Evolutionary conservation across 1,284 basidiomycete genomes (phyloP).

Genomic region (Pseudozyma flocculosa): DNA sequence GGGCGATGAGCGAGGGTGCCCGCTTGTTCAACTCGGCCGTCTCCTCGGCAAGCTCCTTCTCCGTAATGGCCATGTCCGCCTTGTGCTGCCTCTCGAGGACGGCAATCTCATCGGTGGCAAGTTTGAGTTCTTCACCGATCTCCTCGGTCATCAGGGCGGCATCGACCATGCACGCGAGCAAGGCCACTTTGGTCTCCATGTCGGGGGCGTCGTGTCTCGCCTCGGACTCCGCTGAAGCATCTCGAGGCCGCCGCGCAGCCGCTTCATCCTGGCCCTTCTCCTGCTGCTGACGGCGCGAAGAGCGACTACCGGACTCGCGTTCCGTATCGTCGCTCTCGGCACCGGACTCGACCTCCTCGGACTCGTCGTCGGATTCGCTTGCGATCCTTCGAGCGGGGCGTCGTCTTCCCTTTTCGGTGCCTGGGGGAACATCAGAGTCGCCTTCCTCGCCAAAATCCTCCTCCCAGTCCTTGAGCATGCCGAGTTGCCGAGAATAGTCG

Average conservation of each 20-base stretch:
- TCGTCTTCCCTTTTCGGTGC: not conserved
- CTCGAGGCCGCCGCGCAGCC: too few relatives aligned
- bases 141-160: constrained; percentile 26
- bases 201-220: constrained; percentile 14
- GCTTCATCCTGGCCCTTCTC: too few relatives aligned
- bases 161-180: constrained; percentile 25
- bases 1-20: constrained; percentile 28
- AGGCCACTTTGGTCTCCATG: constrained; percentile 30
- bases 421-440: constrained; percentile 3
- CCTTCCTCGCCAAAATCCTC: constrained; percentile 16
- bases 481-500: constrained; percentile 20
- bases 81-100: constrained; percentile 13
- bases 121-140: constrained; percentile 29
- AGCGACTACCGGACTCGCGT: too few relatives aligned
- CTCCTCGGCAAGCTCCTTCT: constrained; percentile 29
- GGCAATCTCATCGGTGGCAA: constrained; percentile 14
- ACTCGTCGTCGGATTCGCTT: too few relatives aligned
- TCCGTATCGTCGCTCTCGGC: too few relatives aligned
- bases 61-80: constrained; percentile 13
- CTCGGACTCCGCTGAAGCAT: constrained; percentile 27
- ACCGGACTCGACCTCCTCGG: too few relatives aligned
- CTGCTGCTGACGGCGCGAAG: too few relatives aligned
- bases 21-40: constrained; percentile 34
- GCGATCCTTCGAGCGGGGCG: too few relatives aligned
- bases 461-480: constrained; percentile 24